Conservation (phyloP, 495 filamentous ascomycete species). For the Aspergillus olivimuriae region DNA sequence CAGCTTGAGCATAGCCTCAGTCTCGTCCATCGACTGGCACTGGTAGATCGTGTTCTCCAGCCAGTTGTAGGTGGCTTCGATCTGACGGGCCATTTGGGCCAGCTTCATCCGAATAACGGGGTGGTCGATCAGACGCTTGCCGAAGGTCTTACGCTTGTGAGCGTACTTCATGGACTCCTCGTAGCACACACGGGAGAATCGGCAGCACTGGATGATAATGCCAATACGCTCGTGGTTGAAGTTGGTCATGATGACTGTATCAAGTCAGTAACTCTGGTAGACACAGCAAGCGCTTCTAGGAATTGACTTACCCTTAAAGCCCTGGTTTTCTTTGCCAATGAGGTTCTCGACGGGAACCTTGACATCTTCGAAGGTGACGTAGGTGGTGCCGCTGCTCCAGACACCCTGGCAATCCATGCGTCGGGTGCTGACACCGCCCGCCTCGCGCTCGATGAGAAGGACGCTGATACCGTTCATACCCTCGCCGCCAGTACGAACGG, state of each 20-base stretch:
- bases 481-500: slow-evolving; percentile 76
- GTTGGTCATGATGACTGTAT: slow-evolving; percentile 86
- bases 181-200: slow-evolving; percentile 95
- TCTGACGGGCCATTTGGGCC: slow-evolving; percentile 95
- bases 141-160: slow-evolving; percentile 92
- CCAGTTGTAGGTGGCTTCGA: slow-evolving; percentile 94
- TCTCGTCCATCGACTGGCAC: slow-evolving; percentile 85
- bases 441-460: slow-evolving; percentile 77
- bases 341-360: slow-evolving; percentile 98
- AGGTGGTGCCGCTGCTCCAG: slow-evolving; percentile 89
- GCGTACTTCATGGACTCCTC: slow-evolving; percentile 95
- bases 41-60: slow-evolving; percentile 95
- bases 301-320: slow-evolving; percentile 66
- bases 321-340: slow-evolving; percentile 95
- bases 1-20: slow-evolving; percentile 90
- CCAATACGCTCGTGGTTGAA: slow-evolving; percentile 99
- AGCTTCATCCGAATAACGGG: slow-evolving; percentile 97
- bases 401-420: slow-evolving; percentile 99
- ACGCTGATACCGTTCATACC: slow-evolving; percentile 91
- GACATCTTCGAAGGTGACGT: slow-evolving; percentile 96
- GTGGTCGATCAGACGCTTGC: slow-evolving; percentile 92
- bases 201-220: slow-evolving; percentile 94
- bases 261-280: slow-evolving; percentile 3
- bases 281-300: neutral
- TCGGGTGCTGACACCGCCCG: slow-evolving; percentile 80